These are phyloP conservation scores for Lobulomyces angularis DNA, from an alignment of 192 early-diverging fungal genomes.

Conservation along the genomic window DNA sequence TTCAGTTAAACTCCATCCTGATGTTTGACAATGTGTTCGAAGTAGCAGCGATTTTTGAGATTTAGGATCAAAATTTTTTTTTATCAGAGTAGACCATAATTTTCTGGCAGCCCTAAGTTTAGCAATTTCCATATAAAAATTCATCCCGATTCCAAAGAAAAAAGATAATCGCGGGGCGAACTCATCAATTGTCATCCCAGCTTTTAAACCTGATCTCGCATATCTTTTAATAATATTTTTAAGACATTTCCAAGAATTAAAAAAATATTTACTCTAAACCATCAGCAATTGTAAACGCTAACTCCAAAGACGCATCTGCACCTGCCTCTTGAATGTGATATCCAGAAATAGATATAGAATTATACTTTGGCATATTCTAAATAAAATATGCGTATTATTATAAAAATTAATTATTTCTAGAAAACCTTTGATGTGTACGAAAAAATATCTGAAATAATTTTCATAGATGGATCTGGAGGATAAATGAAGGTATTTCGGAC, in stretches of 20 bases:
- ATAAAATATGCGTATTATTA: background rate
- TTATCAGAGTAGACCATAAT: slow-evolving; percentile 70
- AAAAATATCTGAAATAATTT: slow-evolving; percentile 82
- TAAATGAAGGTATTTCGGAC: slow-evolving; percentile 91
- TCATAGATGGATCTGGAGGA: slow-evolving; percentile 82
- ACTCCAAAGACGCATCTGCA: slow-evolving; percentile 74
- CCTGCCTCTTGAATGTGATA: slow-evolving; percentile 91
- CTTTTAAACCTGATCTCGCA: slow-evolving; percentile 38
- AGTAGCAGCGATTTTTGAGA: slow-evolving; percentile 66
- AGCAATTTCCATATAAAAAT: slow-evolving; percentile 91
- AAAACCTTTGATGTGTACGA: slow-evolving; percentile 61
- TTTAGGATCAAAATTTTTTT: slow-evolving; percentile 75
- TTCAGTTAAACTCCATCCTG: slow-evolving; percentile 82
- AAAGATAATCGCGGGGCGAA: slow-evolving; percentile 83
- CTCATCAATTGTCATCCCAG: slow-evolving; percentile 78
- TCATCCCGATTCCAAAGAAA: slow-evolving; percentile 89
- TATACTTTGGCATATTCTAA: slow-evolving; percentile 82
- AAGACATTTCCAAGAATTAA: background rate
- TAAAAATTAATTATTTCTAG: slow-evolving; percentile 2
- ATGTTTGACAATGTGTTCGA: slow-evolving; percentile 83
- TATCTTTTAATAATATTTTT: slow-evolving; percentile 4
- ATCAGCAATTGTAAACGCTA: slow-evolving; percentile 86
- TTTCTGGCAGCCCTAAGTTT: slow-evolving; percentile 77
- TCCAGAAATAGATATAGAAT: slow-evolving; percentile 90
- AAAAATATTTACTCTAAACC: slow-evolving; percentile 60